Conservation (phyloP, 495 filamentous ascomycete genomes). For the Penicillium odoratum region DNA sequence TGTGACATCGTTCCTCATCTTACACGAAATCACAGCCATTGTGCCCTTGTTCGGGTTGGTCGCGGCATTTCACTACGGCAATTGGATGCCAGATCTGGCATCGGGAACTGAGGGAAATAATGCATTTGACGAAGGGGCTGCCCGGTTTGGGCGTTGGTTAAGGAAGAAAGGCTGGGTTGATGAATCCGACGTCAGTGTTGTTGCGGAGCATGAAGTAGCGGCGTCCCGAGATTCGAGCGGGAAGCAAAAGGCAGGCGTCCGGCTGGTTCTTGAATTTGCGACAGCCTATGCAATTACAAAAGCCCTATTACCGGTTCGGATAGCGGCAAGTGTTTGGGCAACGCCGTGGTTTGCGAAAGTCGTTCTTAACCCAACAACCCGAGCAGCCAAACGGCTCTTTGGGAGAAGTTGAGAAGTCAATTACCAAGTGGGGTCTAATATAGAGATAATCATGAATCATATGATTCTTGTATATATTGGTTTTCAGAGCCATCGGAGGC, state of each 20-base stretch:
- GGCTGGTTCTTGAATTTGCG: slow-evolving; percentile 67
- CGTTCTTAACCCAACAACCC: slow-evolving; percentile 52
- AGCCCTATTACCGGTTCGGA: slow-evolving; percentile 70
- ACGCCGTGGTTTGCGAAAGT: slow-evolving; percentile 92
- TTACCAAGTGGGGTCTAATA: slow-evolving; percentile 10
- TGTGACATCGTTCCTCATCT: slow-evolving; percentile 79
- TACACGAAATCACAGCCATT: slow-evolving; percentile 90
- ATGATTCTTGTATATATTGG: slow-evolving; percentile 22
- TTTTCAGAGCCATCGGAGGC: slow-evolving; percentile 33
- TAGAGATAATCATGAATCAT: slow-evolving; percentile 14
- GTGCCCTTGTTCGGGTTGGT: slow-evolving; percentile 75
- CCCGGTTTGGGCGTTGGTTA: slow-evolving; percentile 59
- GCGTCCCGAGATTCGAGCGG: background rate
- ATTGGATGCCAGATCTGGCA: slow-evolving; percentile 59
- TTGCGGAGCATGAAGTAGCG: slow-evolving; percentile 26
- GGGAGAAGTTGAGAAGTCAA: slow-evolving; percentile 25
- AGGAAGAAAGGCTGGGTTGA: slow-evolving; percentile 62
- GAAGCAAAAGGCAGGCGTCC: slow-evolving; percentile 40
- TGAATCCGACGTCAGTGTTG: slow-evolving; percentile 40
- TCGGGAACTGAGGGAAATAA: slow-evolving; percentile 46
- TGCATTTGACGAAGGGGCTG: slow-evolving; percentile 51
- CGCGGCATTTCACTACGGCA: slow-evolving; percentile 71
- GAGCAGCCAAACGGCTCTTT: slow-evolving; percentile 39
- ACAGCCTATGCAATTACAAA: slow-evolving; percentile 90
- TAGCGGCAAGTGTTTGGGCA: slow-evolving; percentile 77